Conservation (phyloP, 108 stramenopile genomes). For the Thalassiosira profunda region DNA sequence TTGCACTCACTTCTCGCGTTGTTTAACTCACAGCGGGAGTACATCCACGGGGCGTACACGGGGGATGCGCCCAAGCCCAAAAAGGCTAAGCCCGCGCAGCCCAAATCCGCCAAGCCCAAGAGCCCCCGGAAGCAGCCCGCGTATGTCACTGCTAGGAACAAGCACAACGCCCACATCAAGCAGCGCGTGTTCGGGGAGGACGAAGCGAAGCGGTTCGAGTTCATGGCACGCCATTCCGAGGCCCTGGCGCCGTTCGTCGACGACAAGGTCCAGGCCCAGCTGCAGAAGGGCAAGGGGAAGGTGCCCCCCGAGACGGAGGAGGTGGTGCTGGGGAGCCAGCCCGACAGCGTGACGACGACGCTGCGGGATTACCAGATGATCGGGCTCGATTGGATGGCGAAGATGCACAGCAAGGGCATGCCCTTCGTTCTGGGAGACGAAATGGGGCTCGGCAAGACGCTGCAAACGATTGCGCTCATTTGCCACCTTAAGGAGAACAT, state of each 20-base stretch:
- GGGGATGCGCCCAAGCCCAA: slow-evolving; percentile 26
- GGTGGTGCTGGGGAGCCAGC: slow-evolving; percentile 14
- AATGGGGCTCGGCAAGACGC: slow-evolving; percentile 95
- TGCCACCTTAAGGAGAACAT: slow-evolving; percentile 82
- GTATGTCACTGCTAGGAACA: slow-evolving; percentile 11
- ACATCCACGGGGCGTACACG: slow-evolving; percentile 34
- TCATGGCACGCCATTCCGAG: slow-evolving; percentile 29
- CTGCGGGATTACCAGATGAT: slow-evolving; percentile 92
- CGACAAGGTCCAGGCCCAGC: slow-evolving; percentile 15
- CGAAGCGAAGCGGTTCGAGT: slow-evolving; percentile 19
- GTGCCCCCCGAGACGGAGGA: background rate
- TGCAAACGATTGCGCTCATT: slow-evolving; percentile 97
- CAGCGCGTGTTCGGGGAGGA: slow-evolving; percentile 17
- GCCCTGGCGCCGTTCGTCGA: slow-evolving; percentile 46
- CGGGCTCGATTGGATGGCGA: slow-evolving; percentile 90
- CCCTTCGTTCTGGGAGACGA: slow-evolving; percentile 93
- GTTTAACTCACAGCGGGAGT: too few relatives aligned
- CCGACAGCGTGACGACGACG: slow-evolving; percentile 33
- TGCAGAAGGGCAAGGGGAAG: background rate
- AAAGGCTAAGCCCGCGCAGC: slow-evolving; percentile 16
- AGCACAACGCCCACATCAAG: slow-evolving; percentile 38
- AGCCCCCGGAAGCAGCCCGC: slow-evolving; percentile 4
- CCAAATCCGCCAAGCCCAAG: background rate
- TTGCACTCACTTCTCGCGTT: slow-evolving; percentile 3
- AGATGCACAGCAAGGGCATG: slow-evolving; percentile 68